Base-by-base conservation (phyloP, 2,329 filamentous ascomycete genomes). In the Phyllosticta capitalensis region DNA sequence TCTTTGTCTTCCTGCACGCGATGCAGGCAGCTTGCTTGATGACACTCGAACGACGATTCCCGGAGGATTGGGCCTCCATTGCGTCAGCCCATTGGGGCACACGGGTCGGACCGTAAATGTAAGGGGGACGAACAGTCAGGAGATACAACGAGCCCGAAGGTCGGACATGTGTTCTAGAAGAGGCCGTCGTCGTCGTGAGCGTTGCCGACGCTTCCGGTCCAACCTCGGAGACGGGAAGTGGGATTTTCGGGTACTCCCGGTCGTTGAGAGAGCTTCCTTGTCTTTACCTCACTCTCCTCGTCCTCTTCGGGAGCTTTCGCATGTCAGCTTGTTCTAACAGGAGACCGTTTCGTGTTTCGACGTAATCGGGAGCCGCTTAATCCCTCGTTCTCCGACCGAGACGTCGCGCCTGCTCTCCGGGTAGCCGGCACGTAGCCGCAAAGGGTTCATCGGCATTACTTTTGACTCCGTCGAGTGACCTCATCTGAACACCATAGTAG, bases 1-100 rank as follows among this genome's bases (percentile, higher is more conserved):
- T 84, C 75, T 88, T 88, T 72, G 83, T 87, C 64, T 79, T 78
- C 60, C 85, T 79, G 67, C 85, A 88, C 61, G 80, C 81, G 48
- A 86, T 75, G 69, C 84, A 87, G 49, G 83, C 83, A 9, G 83
- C 81, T 61, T 73, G 71, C 62, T 72, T 74, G 19, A 52, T 66
- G 30, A 45, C 22, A 19, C 50, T 52, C 38, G 38, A 17, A 45
- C 38, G 38, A 45, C 38, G 38, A n/a, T 45, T 45, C 38, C 38
- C 38, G 38, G 38, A 45, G 38, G 38, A 45, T 45, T 45, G 38
- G 38, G 38, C 38, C 38, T 45, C 38, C 38, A 45, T 45, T 17
- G 38, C 38, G 38, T 19, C 17, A 45, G 38, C 14, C 38, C 38
- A 45, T 45, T 45, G 38, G 14, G 38, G 17, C 38, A n/a, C 14